phyloP scores from a whole-genome alignment of 345 rosid genomes.

The Aquilaria yunnanensis region DNA sequence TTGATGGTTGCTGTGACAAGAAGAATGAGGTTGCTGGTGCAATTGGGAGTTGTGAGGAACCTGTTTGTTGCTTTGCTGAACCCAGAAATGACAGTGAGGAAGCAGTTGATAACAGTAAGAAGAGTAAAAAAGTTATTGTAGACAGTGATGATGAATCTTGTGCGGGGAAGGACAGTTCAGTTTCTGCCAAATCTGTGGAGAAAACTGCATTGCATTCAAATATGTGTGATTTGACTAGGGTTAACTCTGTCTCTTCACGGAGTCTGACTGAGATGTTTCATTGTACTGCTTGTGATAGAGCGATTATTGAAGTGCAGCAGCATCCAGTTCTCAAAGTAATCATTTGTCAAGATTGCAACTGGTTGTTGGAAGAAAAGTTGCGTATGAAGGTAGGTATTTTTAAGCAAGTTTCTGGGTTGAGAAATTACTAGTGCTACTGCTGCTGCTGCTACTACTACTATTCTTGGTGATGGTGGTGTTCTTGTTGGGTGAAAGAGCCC shows the following conservation, averaged over 20 bases:
- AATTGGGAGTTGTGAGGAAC: conserved; percentile 25
- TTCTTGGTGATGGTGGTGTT: no score
- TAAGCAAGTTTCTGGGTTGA: no score
- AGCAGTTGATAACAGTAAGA: conserved; percentile 31
- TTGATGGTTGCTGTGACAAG: conserved; percentile 14
- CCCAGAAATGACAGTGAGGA: conserved; percentile 32
- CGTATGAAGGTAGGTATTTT: conserved; percentile 51
- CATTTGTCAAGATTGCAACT: conserved; percentile 81
- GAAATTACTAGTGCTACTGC: no score
- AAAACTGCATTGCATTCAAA: conserved; percentile 22
- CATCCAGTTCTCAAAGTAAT: conserved; percentile 89
- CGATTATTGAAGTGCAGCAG: conserved; percentile 54
- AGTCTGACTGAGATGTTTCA: conserved; percentile 32
- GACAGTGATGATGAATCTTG: conserved; percentile 37
- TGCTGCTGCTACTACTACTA: no score
- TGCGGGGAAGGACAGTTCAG: conserved; percentile 21
- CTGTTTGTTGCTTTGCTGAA: conserved; percentile 22
- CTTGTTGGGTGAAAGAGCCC: no score
- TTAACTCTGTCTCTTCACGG: conserved; percentile 21
- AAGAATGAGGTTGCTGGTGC: conserved; percentile 21
- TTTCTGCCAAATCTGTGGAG: conserved; percentile 22
- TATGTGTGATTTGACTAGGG: conserved; percentile 10
- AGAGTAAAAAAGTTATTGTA: conserved; percentile 28
- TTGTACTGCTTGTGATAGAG: conserved; percentile 77
- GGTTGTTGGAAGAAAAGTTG: conserved; percentile 54